A percentile compares a stretch with the other conserved stretches of the same genome.
Conservation (phyloP, 441 rosid genomes). For the Pelargonium myrrhifolium region DNA sequence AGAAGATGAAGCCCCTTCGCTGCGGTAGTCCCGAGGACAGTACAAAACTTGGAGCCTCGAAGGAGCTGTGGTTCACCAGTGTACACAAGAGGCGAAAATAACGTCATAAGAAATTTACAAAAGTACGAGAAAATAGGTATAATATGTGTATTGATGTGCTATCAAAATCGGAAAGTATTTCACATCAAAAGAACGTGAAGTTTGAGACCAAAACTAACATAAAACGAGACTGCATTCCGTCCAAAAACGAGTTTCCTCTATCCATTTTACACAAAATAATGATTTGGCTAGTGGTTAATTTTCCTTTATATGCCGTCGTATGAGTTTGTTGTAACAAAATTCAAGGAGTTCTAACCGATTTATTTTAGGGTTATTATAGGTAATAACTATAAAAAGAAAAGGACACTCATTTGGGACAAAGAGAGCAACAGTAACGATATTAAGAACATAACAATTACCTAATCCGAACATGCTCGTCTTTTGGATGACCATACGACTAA, state of each 20-base stretch:
- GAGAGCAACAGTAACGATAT: background rate
- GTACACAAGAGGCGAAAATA: background rate
- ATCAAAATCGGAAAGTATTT: no score
- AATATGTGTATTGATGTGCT: background rate
- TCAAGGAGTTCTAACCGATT: no score
- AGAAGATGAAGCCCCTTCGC: slow-evolving; percentile 57
- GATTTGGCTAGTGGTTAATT: no score
- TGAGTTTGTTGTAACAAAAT: no score
- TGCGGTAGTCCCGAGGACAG: slow-evolving; percentile 71
- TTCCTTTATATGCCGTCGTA: no score
- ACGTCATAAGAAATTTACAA: background rate
- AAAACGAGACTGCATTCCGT: no score
- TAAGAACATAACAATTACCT: slow-evolving; percentile 35
- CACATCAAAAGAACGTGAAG: no score
- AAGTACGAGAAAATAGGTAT: background rate
- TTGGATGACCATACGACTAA: slow-evolving; percentile 49
- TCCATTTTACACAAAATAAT: no score
- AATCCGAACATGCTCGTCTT: slow-evolving; percentile 90
- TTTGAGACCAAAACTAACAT: no score
- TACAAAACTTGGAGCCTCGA: slow-evolving; percentile 74
- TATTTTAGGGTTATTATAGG: background rate
- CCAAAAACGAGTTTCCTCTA: no score
- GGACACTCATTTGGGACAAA: background rate
- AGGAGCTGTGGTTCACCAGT: slow-evolving; percentile 49
- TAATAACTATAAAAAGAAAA: background rate